Percentiles rank a stretch among this genome's conserved stretches.
Evolutionary conservation across 345 rosid genomes (phyloP).

Genomic region (Linum usitatissimum): DNA sequence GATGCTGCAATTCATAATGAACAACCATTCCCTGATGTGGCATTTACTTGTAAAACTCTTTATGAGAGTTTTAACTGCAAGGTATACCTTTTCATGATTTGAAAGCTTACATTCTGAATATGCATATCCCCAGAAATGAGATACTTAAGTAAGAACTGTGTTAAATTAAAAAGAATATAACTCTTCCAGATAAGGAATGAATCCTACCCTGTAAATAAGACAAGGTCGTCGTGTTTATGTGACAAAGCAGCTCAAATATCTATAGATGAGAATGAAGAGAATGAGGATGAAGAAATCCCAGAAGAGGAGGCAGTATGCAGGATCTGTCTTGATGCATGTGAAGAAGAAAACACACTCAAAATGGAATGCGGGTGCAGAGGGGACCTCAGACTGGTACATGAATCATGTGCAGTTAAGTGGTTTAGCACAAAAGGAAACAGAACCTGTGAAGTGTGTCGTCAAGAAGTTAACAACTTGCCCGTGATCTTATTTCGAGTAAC

Average conservation of each 20-base stretch:
- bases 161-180: too few species aligned
- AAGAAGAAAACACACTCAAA: conserved; percentile 83
- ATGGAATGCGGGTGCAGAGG: conserved; percentile 99
- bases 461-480: conserved; percentile 78
- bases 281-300: conserved; percentile 60
- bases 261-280: conserved; percentile 33
- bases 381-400: conserved; percentile 73
- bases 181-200: too few species aligned
- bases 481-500: conserved; percentile 67
- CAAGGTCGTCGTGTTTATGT: too few species aligned
- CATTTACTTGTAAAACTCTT: too few species aligned
- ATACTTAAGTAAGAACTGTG: too few species aligned
- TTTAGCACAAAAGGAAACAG: conserved; percentile 75
- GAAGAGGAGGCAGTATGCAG: conserved; percentile 97
- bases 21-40: too few species aligned
- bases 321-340: conserved; percentile 74
- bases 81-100: too few species aligned
- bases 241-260: conserved; percentile 46
- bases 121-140: too few species aligned
- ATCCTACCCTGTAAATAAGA: too few species aligned
- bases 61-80: too few species aligned
- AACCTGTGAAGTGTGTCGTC: conserved; percentile 79
- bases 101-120: too few species aligned
- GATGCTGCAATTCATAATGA: too few species aligned
- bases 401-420: conserved; percentile 85